Percentiles rank a stretch among this genome's conserved stretches.
phyloP scores from a whole-genome alignment of 495 filamentous ascomycete species.

The Lasiosphaeriaceae sp. region DNA sequence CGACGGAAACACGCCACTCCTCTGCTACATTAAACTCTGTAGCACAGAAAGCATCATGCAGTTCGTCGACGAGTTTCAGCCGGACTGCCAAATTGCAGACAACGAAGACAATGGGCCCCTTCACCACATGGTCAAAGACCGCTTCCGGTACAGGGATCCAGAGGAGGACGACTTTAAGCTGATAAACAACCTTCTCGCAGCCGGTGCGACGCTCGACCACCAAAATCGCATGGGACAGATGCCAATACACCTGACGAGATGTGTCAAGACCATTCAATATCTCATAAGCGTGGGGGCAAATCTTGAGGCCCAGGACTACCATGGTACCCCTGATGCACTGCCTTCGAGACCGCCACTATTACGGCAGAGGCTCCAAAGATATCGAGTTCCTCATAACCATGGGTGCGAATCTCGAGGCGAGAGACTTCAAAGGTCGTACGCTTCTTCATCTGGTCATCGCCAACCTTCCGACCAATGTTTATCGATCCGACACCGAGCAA shows the following conservation, averaged over 20 bases:
- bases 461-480: background rate
- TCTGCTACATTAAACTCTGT: background rate
- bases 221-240: constrained; percentile 4
- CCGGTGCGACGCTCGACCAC: constrained; percentile 6
- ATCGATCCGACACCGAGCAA: background rate
- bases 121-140: constrained; percentile 3
- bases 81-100: constrained; percentile 20
- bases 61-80: constrained; percentile 9
- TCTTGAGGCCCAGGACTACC: constrained; percentile 19
- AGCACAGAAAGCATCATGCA: background rate
- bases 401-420: constrained; percentile 9
- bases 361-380: background rate
- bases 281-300: constrained; percentile 15
- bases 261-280: background rate
- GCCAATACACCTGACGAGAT: constrained; percentile 5
- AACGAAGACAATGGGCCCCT: constrained; percentile 12
- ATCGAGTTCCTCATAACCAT: background rate
- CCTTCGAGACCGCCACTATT: background rate
- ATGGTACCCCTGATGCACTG: constrained; percentile 13
- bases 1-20: constrained; percentile 16
- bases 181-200: constrained; percentile 1
- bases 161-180: background rate
- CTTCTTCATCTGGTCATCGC: constrained; percentile 4
- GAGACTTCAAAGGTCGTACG: constrained; percentile 10
- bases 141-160: no score